These are phyloP conservation scores for Cutaneotrichosporon curvatum DNA, from an alignment of 1,284 basidiomycete genomes.

Conservation along the genomic window DNA sequence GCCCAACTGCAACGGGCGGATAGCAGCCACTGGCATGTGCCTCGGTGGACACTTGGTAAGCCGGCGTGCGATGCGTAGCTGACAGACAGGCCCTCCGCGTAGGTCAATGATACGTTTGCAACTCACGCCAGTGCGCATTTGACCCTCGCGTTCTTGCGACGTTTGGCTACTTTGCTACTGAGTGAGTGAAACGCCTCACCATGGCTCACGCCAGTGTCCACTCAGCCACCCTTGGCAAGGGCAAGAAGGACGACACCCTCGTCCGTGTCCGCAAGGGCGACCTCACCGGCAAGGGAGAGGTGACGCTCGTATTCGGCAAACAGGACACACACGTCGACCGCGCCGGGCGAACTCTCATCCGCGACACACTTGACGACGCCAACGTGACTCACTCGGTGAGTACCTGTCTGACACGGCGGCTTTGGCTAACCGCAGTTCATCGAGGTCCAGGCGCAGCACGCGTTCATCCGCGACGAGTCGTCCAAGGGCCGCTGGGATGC, in stretches of 20 bases:
- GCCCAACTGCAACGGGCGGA: constrained; percentile 77
- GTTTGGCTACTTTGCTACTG: constrained; percentile 90
- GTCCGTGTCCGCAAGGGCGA: constrained; percentile 64
- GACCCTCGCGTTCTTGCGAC: constrained; percentile 72
- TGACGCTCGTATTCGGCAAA: constrained; percentile 90
- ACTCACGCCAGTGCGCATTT: constrained; percentile 62
- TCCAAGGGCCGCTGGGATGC: constrained; percentile 92
- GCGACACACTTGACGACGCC: constrained; percentile 70
- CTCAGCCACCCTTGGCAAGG: constrained; percentile 74
- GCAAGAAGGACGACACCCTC: constrained; percentile 68
- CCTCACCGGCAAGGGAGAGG: constrained; percentile 66
- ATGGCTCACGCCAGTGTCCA: constrained; percentile 53
- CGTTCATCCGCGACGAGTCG: constrained; percentile 82
- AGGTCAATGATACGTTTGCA: constrained; percentile 3
- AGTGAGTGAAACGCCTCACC: constrained; percentile 36
- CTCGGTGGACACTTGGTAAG: constrained; percentile 51
- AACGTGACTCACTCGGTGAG: constrained; percentile 61
- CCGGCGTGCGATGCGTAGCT: constrained; percentile 1
- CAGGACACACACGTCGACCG: constrained; percentile 89
- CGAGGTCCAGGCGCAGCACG: constrained; percentile 88
- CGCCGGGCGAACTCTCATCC: constrained; percentile 70
- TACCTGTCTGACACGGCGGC: constrained; percentile 1
- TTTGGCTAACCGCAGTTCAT: constrained; percentile 56
- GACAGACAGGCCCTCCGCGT: constrained; percentile 53
- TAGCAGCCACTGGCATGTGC: constrained; percentile 56